Evolutionary conservation across 1,284 basidiomycete genomes (phyloP).

Genomic region (Peniophora sp.): DNA sequence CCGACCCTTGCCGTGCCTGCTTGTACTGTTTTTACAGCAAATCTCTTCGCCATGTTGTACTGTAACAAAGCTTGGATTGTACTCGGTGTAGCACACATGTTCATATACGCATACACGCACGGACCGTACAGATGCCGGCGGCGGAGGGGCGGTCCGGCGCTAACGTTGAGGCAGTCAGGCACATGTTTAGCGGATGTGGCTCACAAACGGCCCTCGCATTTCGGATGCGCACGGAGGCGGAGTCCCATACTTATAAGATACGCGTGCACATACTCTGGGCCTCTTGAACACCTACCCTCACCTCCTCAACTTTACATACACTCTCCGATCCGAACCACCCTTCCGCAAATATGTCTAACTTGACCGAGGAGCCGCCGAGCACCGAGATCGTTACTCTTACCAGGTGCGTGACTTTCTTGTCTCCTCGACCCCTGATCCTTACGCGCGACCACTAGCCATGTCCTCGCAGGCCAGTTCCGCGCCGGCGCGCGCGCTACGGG

Average conservation of each 20-base stretch:
- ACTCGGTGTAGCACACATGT: too few species aligned
- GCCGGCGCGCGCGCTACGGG: slow-evolving; percentile 80
- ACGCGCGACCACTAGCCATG: slow-evolving; percentile 49
- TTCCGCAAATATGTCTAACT: slow-evolving; percentile 33
- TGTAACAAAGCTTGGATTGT: too few species aligned
- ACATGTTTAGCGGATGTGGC: background rate
- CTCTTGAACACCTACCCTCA: slow-evolving; percentile 9
- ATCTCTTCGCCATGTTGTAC: too few species aligned
- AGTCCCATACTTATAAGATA: too few species aligned
- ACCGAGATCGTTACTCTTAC: slow-evolving; percentile 91
- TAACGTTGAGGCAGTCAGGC: too few species aligned
- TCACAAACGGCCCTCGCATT: slow-evolving; percentile 5
- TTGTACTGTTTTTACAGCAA: too few species aligned
- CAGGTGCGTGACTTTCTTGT: slow-evolving; percentile 40
- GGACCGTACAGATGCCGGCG: too few species aligned
- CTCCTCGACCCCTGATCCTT: slow-evolving; percentile 7
- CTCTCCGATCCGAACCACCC: background rate
- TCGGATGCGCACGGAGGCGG: slow-evolving; percentile 12
- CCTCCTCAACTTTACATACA: slow-evolving; percentile 7
- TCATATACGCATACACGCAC: too few species aligned
- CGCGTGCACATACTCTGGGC: background rate
- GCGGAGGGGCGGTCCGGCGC: too few species aligned
- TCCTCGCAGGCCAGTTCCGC: slow-evolving; percentile 76
- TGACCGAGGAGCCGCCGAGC: slow-evolving; percentile 59
- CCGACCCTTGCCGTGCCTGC: too few species aligned